Percentiles rank a stretch among this genome's conserved stretches.
Conservation (phyloP, 2,329 filamentous ascomycete genomes). For the Knufia fluminis region DNA sequence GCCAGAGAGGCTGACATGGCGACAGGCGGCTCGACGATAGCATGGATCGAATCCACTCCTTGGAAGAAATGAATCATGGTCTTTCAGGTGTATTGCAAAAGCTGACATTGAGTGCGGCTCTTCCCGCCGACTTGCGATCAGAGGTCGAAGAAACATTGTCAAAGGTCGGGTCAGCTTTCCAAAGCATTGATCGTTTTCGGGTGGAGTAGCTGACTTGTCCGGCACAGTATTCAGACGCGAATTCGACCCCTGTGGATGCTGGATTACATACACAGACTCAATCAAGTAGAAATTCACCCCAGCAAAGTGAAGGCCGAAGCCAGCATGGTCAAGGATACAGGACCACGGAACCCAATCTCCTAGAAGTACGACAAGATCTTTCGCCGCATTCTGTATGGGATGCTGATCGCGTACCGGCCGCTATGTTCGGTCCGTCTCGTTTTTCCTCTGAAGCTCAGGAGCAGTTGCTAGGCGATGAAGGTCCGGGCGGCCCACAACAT, state of each 20-base stretch:
- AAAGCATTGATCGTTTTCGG: background rate
- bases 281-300: background rate
- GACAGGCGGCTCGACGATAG: constrained; percentile 8
- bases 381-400: too few species aligned
- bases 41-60: background rate
- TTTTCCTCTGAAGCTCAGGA: constrained; percentile 3
- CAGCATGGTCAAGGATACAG: background rate
- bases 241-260: too few species aligned
- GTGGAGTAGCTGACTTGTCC: background rate
- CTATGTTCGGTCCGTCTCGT: constrained; percentile 4
- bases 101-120: background rate
- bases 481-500: background rate
- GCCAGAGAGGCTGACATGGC: background rate
- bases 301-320: background rate
- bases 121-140: background rate
- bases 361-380: background rate
- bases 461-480: constrained; percentile 2
- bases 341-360: background rate
- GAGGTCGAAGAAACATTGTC: background rate
- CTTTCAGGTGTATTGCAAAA: background rate
- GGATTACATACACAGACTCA: background rate
- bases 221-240: background rate
- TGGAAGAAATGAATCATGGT: background rate
- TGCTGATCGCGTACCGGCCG: background rate
- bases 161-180: background rate